Percentiles rank a stretch among this genome's conserved stretches.
These are phyloP conservation scores for Ampelomyces quisqualis DNA, from an alignment of 2,329 filamentous ascomycete species.

Conservation along the genomic window DNA sequence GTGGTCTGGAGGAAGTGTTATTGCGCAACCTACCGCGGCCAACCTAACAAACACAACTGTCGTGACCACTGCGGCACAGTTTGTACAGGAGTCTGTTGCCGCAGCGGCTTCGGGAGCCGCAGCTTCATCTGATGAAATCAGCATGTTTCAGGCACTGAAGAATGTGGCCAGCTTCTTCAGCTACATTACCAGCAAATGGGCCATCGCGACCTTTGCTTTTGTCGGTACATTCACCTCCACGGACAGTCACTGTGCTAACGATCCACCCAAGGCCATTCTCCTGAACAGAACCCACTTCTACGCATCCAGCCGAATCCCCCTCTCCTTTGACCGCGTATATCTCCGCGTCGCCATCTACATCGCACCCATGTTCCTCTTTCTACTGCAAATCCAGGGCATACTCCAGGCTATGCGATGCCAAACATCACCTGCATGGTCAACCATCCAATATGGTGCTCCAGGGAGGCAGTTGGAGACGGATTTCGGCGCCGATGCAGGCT, in stretches of 20 bases:
- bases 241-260: slow-evolving; percentile 2
- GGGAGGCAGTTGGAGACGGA: slow-evolving; percentile 48
- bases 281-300: slow-evolving; percentile 93
- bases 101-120: slow-evolving; percentile 42
- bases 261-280: slow-evolving; percentile 65
- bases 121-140: slow-evolving; percentile 36
- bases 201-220: slow-evolving; percentile 80
- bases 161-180: slow-evolving; percentile 84
- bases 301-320: slow-evolving; percentile 77
- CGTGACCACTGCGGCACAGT: slow-evolving; percentile 39
- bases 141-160: slow-evolving; percentile 56
- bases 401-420: slow-evolving; percentile 90
- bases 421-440: slow-evolving; percentile 57
- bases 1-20: slow-evolving; percentile 59
- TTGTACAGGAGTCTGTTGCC: slow-evolving; percentile 49
- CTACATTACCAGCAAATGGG: slow-evolving; percentile 71
- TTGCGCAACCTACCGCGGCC: slow-evolving; percentile 60
- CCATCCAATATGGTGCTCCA: slow-evolving; percentile 50
- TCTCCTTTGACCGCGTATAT: slow-evolving; percentile 71
- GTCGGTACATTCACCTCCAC: slow-evolving; percentile 42
- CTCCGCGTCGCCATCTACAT: slow-evolving; percentile 39
- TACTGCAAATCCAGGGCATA: slow-evolving; percentile 65
- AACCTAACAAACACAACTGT: slow-evolving; percentile 45
- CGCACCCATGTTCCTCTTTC: slow-evolving; percentile 33
- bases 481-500: slow-evolving; percentile 61